Evolutionary conservation across 1,139 yeast genomes (phyloP).

Genomic region (Candida neerlandica): DNA sequence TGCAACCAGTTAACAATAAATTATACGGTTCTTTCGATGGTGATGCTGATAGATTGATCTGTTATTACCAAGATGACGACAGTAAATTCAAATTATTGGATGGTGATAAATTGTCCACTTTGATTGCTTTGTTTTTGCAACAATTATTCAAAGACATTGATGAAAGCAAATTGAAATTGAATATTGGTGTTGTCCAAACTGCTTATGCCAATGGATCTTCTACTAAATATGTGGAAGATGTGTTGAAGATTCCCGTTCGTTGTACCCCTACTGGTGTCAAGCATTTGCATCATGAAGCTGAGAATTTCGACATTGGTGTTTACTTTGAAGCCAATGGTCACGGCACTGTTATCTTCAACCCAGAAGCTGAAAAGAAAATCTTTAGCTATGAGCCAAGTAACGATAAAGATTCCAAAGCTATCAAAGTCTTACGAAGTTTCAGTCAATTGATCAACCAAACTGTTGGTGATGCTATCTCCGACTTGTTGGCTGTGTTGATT

Average conservation of each 20-base stretch:
- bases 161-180: constrained; percentile 39
- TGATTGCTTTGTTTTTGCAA: constrained; percentile 71
- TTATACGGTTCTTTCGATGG: constrained; percentile 92
- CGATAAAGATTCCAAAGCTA: constrained; percentile 40
- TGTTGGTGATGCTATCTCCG: constrained; percentile 96
- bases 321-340: constrained; percentile 99
- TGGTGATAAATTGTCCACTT: constrained; percentile 91
- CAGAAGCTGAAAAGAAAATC: constrained; percentile 48
- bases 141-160: constrained; percentile 47
- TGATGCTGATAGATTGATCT: constrained; percentile 94
- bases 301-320: constrained; percentile 82
- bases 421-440: constrained; percentile 56
- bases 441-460: constrained; percentile 86
- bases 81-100: constrained; percentile 71
- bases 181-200: constrained; percentile 90
- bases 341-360: constrained; percentile 88
- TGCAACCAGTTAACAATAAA: constrained; percentile 41
- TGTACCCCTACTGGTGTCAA: constrained; percentile 97
- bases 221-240: constrained; percentile 66
- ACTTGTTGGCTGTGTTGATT: constrained; percentile 73
- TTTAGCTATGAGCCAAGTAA: constrained; percentile 26
- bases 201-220: constrained; percentile 97
- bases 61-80: constrained; percentile 61
- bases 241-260: constrained; percentile 72
- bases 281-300: constrained; percentile 89